Conservation (phyloP, 2,329 filamentous ascomycete species). For the Leptodontidium sp. region DNA sequence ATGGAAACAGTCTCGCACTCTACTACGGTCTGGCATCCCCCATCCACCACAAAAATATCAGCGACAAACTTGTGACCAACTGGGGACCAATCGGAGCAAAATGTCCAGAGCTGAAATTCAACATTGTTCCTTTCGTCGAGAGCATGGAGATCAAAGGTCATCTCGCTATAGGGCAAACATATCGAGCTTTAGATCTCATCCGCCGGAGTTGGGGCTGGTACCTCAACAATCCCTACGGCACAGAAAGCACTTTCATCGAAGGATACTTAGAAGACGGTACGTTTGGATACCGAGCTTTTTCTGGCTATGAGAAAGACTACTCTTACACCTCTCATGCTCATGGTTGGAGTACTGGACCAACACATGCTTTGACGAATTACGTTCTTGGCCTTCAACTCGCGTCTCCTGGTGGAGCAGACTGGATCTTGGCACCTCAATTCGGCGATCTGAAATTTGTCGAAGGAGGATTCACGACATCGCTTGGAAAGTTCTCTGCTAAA, state of each 20-base stretch:
- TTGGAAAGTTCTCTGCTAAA: constrained; percentile 50
- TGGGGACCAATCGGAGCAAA: constrained; percentile 64
- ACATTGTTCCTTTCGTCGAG: constrained; percentile 65
- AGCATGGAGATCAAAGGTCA: constrained; percentile 66
- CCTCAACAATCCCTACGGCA: constrained; percentile 63
- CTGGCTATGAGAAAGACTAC: constrained; percentile 59
- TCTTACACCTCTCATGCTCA: constrained; percentile 58
- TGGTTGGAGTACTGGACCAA: constrained; percentile 59
- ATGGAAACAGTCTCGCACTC: constrained; percentile 58
- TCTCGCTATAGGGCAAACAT: constrained; percentile 55
- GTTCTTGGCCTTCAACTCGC: constrained; percentile 53
- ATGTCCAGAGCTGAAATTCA: constrained; percentile 60
- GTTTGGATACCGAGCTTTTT: constrained; percentile 58
- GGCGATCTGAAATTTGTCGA: constrained; percentile 50
- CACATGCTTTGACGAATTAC: constrained; percentile 53
- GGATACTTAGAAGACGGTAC: constrained; percentile 63
- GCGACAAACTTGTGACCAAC: constrained; percentile 34
- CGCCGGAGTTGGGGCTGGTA: constrained; percentile 68
- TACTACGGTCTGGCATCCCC: constrained; percentile 23
- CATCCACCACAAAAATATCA: constrained; percentile 11
- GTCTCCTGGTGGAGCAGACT: constrained; percentile 47
- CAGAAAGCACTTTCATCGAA: constrained; percentile 65
- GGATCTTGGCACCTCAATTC: constrained; percentile 51
- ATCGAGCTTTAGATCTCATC: constrained; percentile 63
- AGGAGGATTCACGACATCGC: constrained; percentile 50